Percentiles rank a stretch among this genome's conserved stretches.
phyloP scores from a whole-genome alignment of 768 basidiomycete species.

The Lactifluus echinatus region DNA sequence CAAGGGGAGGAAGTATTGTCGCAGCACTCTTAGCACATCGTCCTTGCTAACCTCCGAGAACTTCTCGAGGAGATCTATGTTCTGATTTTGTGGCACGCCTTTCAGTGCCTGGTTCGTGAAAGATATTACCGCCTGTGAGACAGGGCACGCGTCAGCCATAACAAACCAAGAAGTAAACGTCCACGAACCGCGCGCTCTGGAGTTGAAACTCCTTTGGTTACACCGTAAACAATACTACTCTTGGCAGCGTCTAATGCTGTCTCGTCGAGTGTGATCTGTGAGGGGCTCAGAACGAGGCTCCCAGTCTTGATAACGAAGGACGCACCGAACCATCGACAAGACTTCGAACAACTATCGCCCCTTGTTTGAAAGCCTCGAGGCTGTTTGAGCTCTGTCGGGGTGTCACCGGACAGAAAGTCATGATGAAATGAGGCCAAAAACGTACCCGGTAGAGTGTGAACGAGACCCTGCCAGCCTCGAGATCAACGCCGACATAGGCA shows the following conservation, averaged over 20 bases:
- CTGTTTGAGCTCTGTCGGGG: conserved; percentile 63
- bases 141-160: background rate
- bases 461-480: conserved; percentile 66
- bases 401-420: background rate
- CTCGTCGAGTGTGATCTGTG: conserved; percentile 69
- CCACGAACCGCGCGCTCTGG: conserved; percentile 72
- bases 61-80: conserved; percentile 67
- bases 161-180: background rate
- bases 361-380: conserved; percentile 74
- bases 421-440: background rate
- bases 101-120: conserved; percentile 91
- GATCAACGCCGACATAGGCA: conserved; percentile 64
- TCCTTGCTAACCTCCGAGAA: conserved; percentile 74
- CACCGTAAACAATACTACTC: conserved; percentile 80
- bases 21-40: conserved; percentile 61
- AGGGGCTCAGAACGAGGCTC: conserved; percentile 2
- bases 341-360: conserved; percentile 63
- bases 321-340: conserved; percentile 77
- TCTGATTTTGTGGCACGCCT: conserved; percentile 65
- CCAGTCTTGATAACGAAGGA: conserved; percentile 10
- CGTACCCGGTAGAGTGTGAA: conserved; percentile 76
- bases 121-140: conserved; percentile 62
- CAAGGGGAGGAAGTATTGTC: conserved; percentile 73
- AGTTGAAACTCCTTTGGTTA: conserved; percentile 76
- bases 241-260: conserved; percentile 85